A percentile compares a stretch with the other conserved stretches of the same genome.
phyloP scores from a whole-genome alignment of 176 grass and related monocot species.

The Avena sativa region DNA sequence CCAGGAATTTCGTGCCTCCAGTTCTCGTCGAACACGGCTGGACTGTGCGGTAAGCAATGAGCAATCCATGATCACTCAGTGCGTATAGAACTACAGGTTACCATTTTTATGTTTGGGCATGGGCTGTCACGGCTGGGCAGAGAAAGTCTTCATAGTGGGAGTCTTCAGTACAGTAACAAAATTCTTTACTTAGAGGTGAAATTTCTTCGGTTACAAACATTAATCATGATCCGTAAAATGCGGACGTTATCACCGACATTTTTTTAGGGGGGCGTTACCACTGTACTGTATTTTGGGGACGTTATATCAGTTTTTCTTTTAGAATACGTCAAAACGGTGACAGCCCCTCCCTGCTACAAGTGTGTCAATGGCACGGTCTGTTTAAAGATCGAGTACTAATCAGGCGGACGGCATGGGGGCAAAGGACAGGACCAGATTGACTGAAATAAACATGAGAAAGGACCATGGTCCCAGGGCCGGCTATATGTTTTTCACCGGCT shows the following conservation, averaged over 20 bases:
- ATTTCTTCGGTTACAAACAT: neutral
- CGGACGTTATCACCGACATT: neutral
- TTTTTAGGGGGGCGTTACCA: neutral
- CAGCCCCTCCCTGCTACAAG: too few relatives aligned
- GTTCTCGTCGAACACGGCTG: neutral
- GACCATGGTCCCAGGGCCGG: too few relatives aligned
- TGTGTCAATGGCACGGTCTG: too few relatives aligned
- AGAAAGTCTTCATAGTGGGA: neutral
- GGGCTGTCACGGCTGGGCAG: neutral
- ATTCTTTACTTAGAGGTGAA: neutral
- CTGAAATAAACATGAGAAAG: too few relatives aligned
- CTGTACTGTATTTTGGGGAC: too few relatives aligned
- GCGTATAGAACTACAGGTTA: neutral
- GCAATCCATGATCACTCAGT: neutral
- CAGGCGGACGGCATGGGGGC: too few relatives aligned
- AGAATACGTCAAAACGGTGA: too few relatives aligned
- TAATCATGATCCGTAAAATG: conserved; percentile 11
- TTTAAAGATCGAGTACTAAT: too few relatives aligned
- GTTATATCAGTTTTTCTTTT: too few relatives aligned
- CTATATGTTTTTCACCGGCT: too few relatives aligned
- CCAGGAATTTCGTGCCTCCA: neutral
- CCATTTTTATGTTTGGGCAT: neutral
- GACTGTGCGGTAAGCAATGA: neutral
- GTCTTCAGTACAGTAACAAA: neutral
- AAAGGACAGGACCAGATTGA: too few relatives aligned